phyloP scores from a whole-genome alignment of 2,329 filamentous ascomycete species.

The Aspergillus eucalypticola region DNA sequence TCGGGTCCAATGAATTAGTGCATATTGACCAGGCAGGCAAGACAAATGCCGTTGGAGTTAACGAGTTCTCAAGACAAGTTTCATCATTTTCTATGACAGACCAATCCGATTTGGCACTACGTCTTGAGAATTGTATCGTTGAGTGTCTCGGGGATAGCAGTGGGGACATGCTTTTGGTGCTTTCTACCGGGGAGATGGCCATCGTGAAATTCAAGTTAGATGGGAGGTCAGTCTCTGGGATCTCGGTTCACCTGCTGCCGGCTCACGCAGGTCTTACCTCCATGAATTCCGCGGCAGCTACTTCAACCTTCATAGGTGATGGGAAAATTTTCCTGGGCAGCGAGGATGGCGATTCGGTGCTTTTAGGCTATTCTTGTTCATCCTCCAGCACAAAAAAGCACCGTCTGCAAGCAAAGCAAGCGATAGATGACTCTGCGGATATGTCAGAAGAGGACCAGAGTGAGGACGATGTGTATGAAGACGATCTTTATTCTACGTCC shows the following conservation, averaged over 20 bases:
- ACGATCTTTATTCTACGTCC: slow-evolving; percentile 50
- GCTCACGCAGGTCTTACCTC: slow-evolving; percentile 63
- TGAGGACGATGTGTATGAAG: slow-evolving; percentile 60
- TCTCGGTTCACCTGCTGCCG: slow-evolving; percentile 69
- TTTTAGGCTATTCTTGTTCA: slow-evolving; percentile 77
- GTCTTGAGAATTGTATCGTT: slow-evolving; percentile 76
- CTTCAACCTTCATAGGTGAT: slow-evolving; percentile 67
- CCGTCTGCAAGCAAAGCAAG: slow-evolving; percentile 58
- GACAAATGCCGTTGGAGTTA: slow-evolving; percentile 87
- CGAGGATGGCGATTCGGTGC: slow-evolving; percentile 75
- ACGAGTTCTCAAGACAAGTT: slow-evolving; percentile 78
- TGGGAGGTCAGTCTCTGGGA: slow-evolving; percentile 84
- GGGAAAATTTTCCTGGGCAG: slow-evolving; percentile 81
- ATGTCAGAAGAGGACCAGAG: slow-evolving; percentile 61
- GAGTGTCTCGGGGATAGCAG: slow-evolving; percentile 74
- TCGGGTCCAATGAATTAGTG: slow-evolving; percentile 87
- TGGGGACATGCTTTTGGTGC: slow-evolving; percentile 80
- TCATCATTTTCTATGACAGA: slow-evolving; percentile 85
- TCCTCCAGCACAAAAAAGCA: slow-evolving; percentile 61
- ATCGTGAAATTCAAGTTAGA: slow-evolving; percentile 83
- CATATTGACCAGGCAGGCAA: slow-evolving; percentile 96
- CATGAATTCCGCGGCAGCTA: slow-evolving; percentile 65
- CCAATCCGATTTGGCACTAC: slow-evolving; percentile 76
- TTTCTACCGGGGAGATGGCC: slow-evolving; percentile 72
- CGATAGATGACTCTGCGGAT: slow-evolving; percentile 51